A percentile compares a stretch with the other conserved stretches of the same genome.
These are phyloP conservation scores for Achlya hypogyna DNA, from an alignment of 352 stramenopile species.

Conservation along the genomic window DNA sequence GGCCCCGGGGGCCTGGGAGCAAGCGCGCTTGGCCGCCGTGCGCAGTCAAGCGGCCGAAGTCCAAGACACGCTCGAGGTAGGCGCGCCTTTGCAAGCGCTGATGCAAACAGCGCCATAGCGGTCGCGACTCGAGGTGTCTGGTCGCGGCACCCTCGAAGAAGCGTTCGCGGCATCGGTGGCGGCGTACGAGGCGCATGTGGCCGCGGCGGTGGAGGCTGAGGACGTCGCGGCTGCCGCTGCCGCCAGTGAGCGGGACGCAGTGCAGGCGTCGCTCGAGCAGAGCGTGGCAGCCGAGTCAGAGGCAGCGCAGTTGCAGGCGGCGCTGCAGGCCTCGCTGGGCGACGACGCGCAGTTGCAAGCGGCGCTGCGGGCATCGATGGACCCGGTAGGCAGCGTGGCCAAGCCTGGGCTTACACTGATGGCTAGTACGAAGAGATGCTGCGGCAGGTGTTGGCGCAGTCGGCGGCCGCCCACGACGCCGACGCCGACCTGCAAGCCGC, in stretches of 20 bases:
- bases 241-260: constrained; percentile 63
- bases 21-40: constrained; percentile 28
- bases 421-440: constrained; percentile 53
- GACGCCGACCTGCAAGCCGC: constrained; percentile 69
- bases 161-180: constrained; percentile 53
- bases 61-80: constrained; percentile 39
- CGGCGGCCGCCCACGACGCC: constrained; percentile 38
- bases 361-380: constrained; percentile 52
- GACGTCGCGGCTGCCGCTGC: constrained; percentile 44
- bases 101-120: background rate
- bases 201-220: constrained; percentile 26
- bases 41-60: constrained; percentile 27
- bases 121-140: constrained; percentile 1
- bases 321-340: constrained; percentile 54
- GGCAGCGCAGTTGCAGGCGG: constrained; percentile 59
- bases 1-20: constrained; percentile 52
- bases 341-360: constrained; percentile 30
- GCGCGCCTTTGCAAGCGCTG: constrained; percentile 62
- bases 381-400: background rate
- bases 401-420: background rate
- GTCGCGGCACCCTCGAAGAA: constrained; percentile 45
- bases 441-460: constrained; percentile 46
- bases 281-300: constrained; percentile 63
- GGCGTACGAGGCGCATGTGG: constrained; percentile 30
- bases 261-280: constrained; percentile 38